Evolutionary conservation across 1,284 basidiomycete genomes (phyloP).

Genomic region (Pyrrhoderma noxium): DNA sequence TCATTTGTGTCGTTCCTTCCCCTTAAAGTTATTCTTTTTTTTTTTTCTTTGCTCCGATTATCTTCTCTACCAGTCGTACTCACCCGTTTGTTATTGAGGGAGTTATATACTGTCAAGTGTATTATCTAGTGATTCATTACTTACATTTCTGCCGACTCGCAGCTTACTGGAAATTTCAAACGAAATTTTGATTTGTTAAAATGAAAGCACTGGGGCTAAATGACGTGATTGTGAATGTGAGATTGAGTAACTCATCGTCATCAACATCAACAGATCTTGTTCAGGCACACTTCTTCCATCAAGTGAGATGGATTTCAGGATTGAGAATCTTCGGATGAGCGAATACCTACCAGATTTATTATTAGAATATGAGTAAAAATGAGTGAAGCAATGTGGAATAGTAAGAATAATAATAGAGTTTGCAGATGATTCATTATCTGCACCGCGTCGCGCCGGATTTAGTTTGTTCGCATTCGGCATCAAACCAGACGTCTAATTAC

Average conservation of each 20-base stretch:
- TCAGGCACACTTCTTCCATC: background rate
- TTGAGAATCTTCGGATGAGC: no score
- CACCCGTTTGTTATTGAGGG: constrained; percentile 22
- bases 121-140: constrained; percentile 9
- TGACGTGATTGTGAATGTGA: background rate
- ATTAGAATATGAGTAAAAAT: no score
- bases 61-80: constrained; percentile 18
- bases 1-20: background rate
- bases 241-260: background rate
- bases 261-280: background rate
- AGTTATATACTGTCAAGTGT: constrained; percentile 4
- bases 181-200: constrained; percentile 5
- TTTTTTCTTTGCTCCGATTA: constrained; percentile 22
- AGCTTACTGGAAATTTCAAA: constrained; percentile 1
- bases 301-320: background rate
- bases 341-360: no score
- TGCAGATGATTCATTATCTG: background rate
- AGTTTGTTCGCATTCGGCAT: background rate
- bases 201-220: background rate
- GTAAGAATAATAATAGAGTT: background rate
- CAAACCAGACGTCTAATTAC: background rate
- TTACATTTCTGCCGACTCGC: background rate
- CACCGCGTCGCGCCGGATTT: constrained; percentile 1
- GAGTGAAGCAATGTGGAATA: no score
- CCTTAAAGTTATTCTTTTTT: constrained; percentile 18